Evolutionary conservation across 1,284 basidiomycete genomes (phyloP), one percentile per base, ranked within the genome.

Genomic region (Ganoderma lingzhi): DNA sequence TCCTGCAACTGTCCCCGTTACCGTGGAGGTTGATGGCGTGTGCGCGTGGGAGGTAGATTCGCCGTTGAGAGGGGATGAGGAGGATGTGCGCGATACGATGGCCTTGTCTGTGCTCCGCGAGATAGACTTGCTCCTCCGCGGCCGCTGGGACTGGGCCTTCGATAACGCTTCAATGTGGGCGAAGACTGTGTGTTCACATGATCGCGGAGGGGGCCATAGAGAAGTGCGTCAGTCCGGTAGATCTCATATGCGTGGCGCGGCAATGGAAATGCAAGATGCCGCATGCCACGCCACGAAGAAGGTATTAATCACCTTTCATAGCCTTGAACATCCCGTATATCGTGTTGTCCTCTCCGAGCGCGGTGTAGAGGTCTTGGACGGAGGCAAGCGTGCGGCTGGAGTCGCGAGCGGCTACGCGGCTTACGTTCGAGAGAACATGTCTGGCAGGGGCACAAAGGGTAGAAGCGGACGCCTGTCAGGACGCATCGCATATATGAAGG

Each of bases 281-380:
- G 30, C 62, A 51, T 28, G 48, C 48, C 48, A 56, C 62, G 35
- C 39, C 23, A 30, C 59, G 70, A 61, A 28, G 37, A 23, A 14
- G 53, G 2, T 32, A 35, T 35, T 35, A 77, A 84, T 71, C 70
- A 95, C 96, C 92, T 82, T 93, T 88, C 93, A 96, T 93, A n/a
- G 86, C 84, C 82, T 91, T 94, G 83, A 96, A 96, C 73, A 93
- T 84, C 32, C 88, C 87, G 81, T 95, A 97, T 65, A 96, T 88
- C 63, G 90, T 84, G 75, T 93, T 90, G 79, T 97, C 96, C 80
- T 97, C 96, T 72, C 94, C 96, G 37, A 97, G 84, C 0, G 95
- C 95, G 32, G 90, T 86, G 79, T 94, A 96, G 44, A 97, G 83
- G 78, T 97, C 94, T 72, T 94, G 89, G 6, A 90, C 84, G 19